A percentile compares a stretch with the other conserved stretches of the same genome.
phyloP scores from a whole-genome alignment of 768 basidiomycete species.

The Mycena latifolia region DNA sequence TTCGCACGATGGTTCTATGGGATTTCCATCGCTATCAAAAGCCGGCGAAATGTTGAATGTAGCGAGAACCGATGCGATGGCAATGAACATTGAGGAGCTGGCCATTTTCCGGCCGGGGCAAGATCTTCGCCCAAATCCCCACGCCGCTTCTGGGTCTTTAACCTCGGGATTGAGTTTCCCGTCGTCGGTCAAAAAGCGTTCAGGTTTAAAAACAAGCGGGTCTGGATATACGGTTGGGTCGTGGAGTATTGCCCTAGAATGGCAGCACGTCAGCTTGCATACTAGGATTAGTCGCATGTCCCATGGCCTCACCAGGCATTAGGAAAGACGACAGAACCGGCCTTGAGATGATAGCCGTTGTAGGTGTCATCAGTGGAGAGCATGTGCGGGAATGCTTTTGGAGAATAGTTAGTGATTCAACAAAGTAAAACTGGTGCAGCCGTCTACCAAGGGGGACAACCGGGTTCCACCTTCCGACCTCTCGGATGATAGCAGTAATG shows the following conservation, averaged over 20 bases:
- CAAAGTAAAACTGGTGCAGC: too few relatives aligned
- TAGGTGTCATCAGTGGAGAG: constrained; percentile 43
- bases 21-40: constrained; percentile 14
- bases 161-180: constrained; percentile 31
- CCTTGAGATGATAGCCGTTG: constrained; percentile 43
- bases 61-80: constrained; percentile 42
- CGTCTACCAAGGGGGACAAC: constrained; percentile 27
- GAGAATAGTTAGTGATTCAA: too few relatives aligned
- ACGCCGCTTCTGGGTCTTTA: constrained; percentile 36
- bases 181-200: constrained; percentile 46
- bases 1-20: constrained; percentile 20
- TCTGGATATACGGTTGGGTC: constrained; percentile 47
- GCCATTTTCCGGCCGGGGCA: constrained; percentile 41
- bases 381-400: constrained; percentile 41
- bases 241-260: constrained; percentile 47
- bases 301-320: constrained; percentile 39
- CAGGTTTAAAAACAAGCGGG: constrained; percentile 47
- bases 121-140: constrained; percentile 39
- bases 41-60: constrained; percentile 41
- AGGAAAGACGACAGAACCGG: constrained; percentile 39
- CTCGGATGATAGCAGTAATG: constrained; percentile 25
- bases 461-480: constrained; percentile 31
- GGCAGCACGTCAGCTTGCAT: background rate
- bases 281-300: background rate
- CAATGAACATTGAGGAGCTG: constrained; percentile 42